Evolutionary conservation across 352 stramenopile genomes (phyloP), one percentile per base, ranked within the genome.

Genomic region (Halophytophthora batemanensis): DNA sequence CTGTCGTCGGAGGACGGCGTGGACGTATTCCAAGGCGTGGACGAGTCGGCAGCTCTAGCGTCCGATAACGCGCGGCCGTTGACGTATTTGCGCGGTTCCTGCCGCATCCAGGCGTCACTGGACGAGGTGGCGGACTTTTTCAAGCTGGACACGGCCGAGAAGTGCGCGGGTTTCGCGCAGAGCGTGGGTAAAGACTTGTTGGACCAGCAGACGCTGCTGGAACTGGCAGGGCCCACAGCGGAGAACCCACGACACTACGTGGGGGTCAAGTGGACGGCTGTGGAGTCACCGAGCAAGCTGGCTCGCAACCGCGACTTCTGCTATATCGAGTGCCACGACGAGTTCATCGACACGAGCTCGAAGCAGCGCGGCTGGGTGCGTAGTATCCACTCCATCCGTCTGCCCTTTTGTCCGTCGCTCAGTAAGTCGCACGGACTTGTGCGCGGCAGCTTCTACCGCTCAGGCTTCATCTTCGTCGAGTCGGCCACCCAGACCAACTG

Each of bases 221-320:
- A 82, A 11, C 67, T 93, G 17, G 81, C 77, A 2, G 59, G 48
- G 3, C 83, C 80, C 2, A 85, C 80, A 2, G 47, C 49, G 2
- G 81, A 90, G 5, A 92, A 94, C 56, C 83, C 83, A 6, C 86
- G 89, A 45, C 81, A 94, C 50, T 90, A 81, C 42, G 79, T 94
- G n/a, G 79, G 66, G 1, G 77, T 90, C 50, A 90, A 91, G 59
- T 94, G 83, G 83, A 86, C 75, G 1, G 81, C 81, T 2, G 64
- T 92, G 33, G 79, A 90, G 50, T 92, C 81, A 6, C 77, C 81
- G 1, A 79, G 51, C 50, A 89, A 87, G 60, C 65, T 94, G 17
- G 77, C 79, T 29, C 73, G 82, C 15, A 82, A 88, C 48, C 79
- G 83, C 23, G 83, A 94, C 45, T 91, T 94, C 40, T 90, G 76